These are phyloP conservation scores for Rosa rugosa DNA, from an alignment of 306 rosid genomes.

Conservation along the genomic window DNA sequence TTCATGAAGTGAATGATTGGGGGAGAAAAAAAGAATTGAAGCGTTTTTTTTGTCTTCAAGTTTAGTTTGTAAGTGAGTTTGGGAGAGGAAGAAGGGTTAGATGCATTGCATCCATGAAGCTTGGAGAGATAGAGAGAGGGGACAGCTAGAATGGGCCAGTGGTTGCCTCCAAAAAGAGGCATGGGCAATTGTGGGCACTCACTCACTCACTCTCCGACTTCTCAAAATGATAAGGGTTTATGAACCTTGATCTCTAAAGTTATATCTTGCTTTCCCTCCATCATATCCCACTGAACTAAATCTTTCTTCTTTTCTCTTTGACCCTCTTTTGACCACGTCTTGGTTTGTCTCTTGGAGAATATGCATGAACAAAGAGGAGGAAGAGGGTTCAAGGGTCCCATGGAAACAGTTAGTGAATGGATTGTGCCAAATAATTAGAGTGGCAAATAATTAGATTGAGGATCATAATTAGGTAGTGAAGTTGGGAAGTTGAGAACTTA, in stretches of 20 bases:
- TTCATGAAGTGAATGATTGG: slow-evolving; percentile 79
- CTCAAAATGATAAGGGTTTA: slow-evolving; percentile 45
- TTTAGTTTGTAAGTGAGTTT: slow-evolving; percentile 3
- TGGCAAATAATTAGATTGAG: slow-evolving; percentile 41
- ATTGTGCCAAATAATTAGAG: slow-evolving; percentile 36
- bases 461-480: slow-evolving; percentile 40
- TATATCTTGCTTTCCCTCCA: slow-evolving; percentile 25
- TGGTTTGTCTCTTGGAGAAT: slow-evolving; percentile 48
- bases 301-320: slow-evolving; percentile 53
- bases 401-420: slow-evolving; percentile 28
- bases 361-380: slow-evolving; percentile 63
- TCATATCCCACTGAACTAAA: slow-evolving; percentile 42
- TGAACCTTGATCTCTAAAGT: slow-evolving; percentile 40
- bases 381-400: slow-evolving; percentile 28
- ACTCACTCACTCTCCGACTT: slow-evolving; percentile 46
- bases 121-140: slow-evolving; percentile 51
- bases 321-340: slow-evolving; percentile 63
- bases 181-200: slow-evolving; percentile 51
- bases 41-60: slow-evolving; percentile 21
- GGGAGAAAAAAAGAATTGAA: slow-evolving; percentile 10
- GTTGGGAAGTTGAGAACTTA: slow-evolving; percentile 34
- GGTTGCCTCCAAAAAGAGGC: slow-evolving; percentile 41
- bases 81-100: slow-evolving; percentile 34
- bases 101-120: slow-evolving; percentile 73
- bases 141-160: slow-evolving; percentile 68